These are phyloP conservation scores for Jackrogersella minutella DNA, from an alignment of 495 filamentous ascomycete species.

Conservation along the genomic window DNA sequence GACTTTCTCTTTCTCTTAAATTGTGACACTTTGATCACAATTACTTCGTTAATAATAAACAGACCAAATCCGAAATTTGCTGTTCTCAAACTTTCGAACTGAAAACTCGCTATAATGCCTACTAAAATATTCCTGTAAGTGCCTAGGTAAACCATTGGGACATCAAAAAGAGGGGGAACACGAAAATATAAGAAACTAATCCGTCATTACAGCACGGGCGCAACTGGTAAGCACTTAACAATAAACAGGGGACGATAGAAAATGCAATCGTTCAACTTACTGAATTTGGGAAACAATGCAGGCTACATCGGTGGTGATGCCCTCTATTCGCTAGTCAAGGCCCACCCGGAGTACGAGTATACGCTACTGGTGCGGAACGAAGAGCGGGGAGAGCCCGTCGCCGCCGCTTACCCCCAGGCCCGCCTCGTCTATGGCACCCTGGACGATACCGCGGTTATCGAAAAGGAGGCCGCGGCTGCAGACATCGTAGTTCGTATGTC, in stretches of 20 bases:
- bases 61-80: too few relatives aligned
- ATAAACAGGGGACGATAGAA: neutral
- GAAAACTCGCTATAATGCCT: conserved; percentile 34
- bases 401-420: conserved; percentile 61
- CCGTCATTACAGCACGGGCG: conserved; percentile 44
- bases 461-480: conserved; percentile 65
- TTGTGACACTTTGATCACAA: neutral
- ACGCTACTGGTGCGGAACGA: conserved; percentile 72
- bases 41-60: neutral
- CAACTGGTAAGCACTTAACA: conserved; percentile 44
- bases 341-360: conserved; percentile 74
- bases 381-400: conserved; percentile 68
- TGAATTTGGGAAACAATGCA: conserved; percentile 28
- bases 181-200: conserved; percentile 16
- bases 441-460: conserved; percentile 63
- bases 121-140: conserved; percentile 52
- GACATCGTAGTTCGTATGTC: conserved; percentile 72
- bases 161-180: neutral
- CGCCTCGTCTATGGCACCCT: conserved; percentile 65
- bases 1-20: neutral
- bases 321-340: conserved; percentile 63
- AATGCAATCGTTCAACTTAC: neutral
- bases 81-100: neutral
- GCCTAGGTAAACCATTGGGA: neutral
- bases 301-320: conserved; percentile 83